Base-by-base conservation (phyloP, 805 yeast genomes). In the Starmera caribaea region DNA sequence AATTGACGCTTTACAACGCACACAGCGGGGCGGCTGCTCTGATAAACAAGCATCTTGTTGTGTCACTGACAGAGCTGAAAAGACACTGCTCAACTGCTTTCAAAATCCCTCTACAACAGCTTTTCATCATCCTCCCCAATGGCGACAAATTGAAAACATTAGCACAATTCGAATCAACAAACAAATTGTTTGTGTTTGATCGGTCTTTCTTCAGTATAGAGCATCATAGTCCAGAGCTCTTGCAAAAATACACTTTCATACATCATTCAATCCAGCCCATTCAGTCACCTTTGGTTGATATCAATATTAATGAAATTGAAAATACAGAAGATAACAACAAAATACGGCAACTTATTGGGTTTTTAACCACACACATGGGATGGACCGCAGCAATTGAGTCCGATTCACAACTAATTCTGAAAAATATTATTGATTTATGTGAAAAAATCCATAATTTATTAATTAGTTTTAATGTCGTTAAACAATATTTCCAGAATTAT, bases 111-210 rank as follows among this genome's bases (percentile, higher is more conserved):
- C 30, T 47, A 1, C 62, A 57, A 21, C 66, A 68, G 38, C 47
- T 70, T 34, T 66, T 81, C 46, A 59, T 82, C 12, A 57, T 82
- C 31, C 69, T 87, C 3, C 75, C 87, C 1, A 78, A 72, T 54
- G 89, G 89, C 0, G 68, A 74, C 35, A 76, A 73, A 48, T 62
- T 82, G 45, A 76, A 73, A 41, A 51, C 42, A 16, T 39, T 46
- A 8, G 39, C 47, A 21, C 54, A 71, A 63, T 53, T 67, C 65
- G 50, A 68, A 66, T 67, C 64, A 67, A 55, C 71, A 27, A 63
- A 62, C 38, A 82, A 78, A 42, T 62, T 81, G 4, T 81, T 71
- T 54, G 76, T 74, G 1, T 81, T 69, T 57, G 87, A 82, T 54
- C 73, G 80, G 53, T 66, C 76, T 35, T 58, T 75, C 35, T 81